Conservation (phyloP, 345 rosid species). For the Corymbia maculata region DNA sequence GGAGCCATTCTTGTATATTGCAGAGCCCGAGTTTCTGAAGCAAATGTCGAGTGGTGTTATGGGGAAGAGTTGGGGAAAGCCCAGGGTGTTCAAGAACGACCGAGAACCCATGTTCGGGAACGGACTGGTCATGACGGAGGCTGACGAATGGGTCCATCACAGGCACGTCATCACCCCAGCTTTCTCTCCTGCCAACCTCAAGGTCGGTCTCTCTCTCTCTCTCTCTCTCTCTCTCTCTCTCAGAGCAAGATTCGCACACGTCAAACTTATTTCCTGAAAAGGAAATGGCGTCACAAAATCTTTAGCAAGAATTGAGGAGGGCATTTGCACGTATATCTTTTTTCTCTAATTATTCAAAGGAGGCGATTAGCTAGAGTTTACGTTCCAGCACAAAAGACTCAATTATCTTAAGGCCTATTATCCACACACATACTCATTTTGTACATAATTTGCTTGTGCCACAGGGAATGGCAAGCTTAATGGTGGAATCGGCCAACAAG, state of each 20-base stretch:
- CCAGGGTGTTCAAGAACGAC: slow-evolving; percentile 67
- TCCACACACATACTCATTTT: neutral
- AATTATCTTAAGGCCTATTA: neutral
- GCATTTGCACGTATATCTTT: neutral
- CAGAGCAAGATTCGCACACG: neutral
- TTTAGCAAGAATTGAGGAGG: neutral
- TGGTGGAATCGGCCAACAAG: slow-evolving; percentile 66
- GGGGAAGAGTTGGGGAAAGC: slow-evolving; percentile 98
- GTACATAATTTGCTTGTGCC: neutral
- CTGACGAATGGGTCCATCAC: slow-evolving; percentile 86
- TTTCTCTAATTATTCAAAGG: neutral
- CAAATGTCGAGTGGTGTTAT: slow-evolving; percentile 61
- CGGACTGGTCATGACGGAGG: slow-evolving; percentile 83
- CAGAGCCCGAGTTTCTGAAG: slow-evolving; percentile 82
- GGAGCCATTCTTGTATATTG: slow-evolving; percentile 85
- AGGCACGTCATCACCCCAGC: slow-evolving; percentile 89
- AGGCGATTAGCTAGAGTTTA: neutral
- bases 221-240: neutral
- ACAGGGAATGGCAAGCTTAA: slow-evolving; percentile 68
- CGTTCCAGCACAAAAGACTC: neutral
- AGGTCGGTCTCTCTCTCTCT: slow-evolving; percentile 25
- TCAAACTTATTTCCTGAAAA: neutral
- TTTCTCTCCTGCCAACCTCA: slow-evolving; percentile 65
- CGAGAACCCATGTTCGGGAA: slow-evolving; percentile 91
- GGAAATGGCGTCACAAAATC: neutral